Evolutionary conservation across 139 green algal genomes (phyloP).

Genomic region (Chlorella sorokiniana): DNA sequence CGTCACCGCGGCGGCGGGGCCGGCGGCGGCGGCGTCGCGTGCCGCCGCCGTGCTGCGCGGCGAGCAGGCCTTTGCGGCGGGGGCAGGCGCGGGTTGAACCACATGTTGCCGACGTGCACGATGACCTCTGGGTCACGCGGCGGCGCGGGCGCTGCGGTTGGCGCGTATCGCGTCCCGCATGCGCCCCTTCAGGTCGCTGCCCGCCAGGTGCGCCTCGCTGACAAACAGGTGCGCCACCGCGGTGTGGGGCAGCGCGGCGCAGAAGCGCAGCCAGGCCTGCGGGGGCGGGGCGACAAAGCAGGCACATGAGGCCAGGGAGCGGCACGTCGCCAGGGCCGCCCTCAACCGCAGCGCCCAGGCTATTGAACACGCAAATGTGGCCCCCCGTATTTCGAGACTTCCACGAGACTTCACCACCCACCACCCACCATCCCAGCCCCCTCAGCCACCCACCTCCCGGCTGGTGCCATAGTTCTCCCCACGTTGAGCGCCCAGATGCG

Average conservation of each 20-base stretch:
- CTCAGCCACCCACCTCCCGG: conserved; percentile 30
- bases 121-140: conserved; percentile 57
- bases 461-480: conserved; percentile 65
- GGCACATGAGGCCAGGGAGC: not conserved
- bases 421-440: not conserved
- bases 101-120: conserved; percentile 66
- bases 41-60: not conserved
- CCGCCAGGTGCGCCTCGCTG: conserved; percentile 61
- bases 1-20: not conserved
- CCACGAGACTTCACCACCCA: no score
- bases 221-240: conserved; percentile 67
- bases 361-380: no score
- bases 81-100: conserved; percentile 62
- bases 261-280: conserved; percentile 45
- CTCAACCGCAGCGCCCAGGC: no score
- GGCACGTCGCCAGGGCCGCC: not conserved
- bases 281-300: not conserved
- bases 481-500: conserved; percentile 71
- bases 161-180: conserved; percentile 62
- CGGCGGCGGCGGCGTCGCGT: not conserved
- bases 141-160: conserved; percentile 52
- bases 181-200: conserved; percentile 53
- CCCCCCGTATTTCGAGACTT: no score
- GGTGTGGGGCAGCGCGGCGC: conserved; percentile 49
- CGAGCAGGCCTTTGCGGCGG: not conserved